Conservation (phyloP, 2,329 filamentous ascomycete species). For the Aspergillus fischeri region DNA sequence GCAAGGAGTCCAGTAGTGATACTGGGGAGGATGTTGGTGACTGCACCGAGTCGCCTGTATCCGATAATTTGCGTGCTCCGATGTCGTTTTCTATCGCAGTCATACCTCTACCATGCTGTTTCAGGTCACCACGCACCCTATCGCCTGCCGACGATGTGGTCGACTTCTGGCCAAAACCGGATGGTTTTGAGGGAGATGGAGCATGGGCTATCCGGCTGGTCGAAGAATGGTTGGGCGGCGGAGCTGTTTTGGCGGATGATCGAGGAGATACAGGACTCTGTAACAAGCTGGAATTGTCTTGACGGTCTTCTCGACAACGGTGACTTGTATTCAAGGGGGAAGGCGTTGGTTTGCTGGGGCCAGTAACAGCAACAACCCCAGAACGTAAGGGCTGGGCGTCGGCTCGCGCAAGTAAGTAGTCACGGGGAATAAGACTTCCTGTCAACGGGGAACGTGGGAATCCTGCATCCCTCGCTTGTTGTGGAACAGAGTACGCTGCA, state of each 20-base stretch:
- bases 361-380: conserved; percentile 14
- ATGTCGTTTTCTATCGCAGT: conserved; percentile 17
- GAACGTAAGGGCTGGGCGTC: conserved; percentile 22
- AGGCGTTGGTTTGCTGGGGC: conserved; percentile 26
- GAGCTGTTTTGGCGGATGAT: conserved; percentile 20
- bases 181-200: conserved; percentile 26
- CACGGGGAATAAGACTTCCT: conserved; percentile 32
- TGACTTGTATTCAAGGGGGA: conserved; percentile 30
- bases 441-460: conserved; percentile 12
- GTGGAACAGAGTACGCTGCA: conserved; percentile 1
- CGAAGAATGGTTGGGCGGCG: conserved; percentile 19
- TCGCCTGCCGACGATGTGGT: conserved; percentile 15
- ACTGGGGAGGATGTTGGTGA: conserved; percentile 28
- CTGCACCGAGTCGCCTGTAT: conserved; percentile 23
- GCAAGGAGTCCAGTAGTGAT: conserved; percentile 26
- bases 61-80: conserved; percentile 24
- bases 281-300: conserved; percentile 20
- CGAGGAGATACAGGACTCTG: conserved; percentile 24
- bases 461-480: conserved; percentile 7
- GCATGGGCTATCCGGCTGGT: conserved; percentile 26
- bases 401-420: conserved; percentile 30
- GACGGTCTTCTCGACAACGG: conserved; percentile 16
- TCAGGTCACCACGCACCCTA: conserved; percentile 5
- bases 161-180: conserved; percentile 16
- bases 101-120: conserved; percentile 25